phyloP scores from a whole-genome alignment of 495 filamentous ascomycete genomes.

The Collariella sp. region DNA sequence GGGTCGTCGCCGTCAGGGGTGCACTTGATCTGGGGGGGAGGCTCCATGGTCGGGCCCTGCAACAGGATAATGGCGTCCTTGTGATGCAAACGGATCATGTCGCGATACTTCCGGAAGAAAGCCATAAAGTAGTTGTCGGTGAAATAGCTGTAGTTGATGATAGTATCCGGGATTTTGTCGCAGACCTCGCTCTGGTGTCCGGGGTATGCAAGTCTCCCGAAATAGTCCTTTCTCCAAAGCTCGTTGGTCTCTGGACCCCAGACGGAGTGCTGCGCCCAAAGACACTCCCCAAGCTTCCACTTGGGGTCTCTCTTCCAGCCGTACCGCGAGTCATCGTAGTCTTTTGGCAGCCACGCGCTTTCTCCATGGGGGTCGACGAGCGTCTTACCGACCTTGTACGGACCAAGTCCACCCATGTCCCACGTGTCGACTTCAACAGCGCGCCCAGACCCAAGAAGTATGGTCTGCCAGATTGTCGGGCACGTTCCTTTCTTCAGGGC shows the following conservation, averaged over 20 bases:
- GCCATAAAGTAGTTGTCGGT: constrained; percentile 84
- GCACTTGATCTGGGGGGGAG: constrained; percentile 80
- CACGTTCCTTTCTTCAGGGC: constrained; percentile 89
- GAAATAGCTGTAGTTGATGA: constrained; percentile 78
- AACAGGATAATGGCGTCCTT: constrained; percentile 79
- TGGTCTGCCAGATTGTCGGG: constrained; percentile 90
- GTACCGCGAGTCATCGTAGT: constrained; percentile 78
- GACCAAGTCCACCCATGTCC: constrained; percentile 88
- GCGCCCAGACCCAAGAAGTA: constrained; percentile 79
- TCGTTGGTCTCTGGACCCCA: constrained; percentile 80
- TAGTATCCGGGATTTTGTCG: too few relatives aligned
- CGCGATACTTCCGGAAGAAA: constrained; percentile 67
- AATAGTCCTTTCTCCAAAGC: constrained; percentile 80
- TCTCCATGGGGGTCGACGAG: constrained; percentile 86
- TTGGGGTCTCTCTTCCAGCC: constrained; percentile 79
- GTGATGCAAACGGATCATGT: constrained; percentile 66
- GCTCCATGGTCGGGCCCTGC: constrained; percentile 84
- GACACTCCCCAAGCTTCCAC: constrained; percentile 86
- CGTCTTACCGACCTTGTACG: constrained; percentile 73
- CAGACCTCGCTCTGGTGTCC: constrained; percentile 55
- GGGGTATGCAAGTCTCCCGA: constrained; percentile 61
- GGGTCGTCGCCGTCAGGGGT: constrained; percentile 75
- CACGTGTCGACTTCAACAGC: constrained; percentile 84
- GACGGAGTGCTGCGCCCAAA: constrained; percentile 95
- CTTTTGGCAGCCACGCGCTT: constrained; percentile 69